Evolutionary conservation across 1,284 basidiomycete species (phyloP), one percentile per base, ranked within the genome.

Genomic region (Sanguinoderma infundibulare): DNA sequence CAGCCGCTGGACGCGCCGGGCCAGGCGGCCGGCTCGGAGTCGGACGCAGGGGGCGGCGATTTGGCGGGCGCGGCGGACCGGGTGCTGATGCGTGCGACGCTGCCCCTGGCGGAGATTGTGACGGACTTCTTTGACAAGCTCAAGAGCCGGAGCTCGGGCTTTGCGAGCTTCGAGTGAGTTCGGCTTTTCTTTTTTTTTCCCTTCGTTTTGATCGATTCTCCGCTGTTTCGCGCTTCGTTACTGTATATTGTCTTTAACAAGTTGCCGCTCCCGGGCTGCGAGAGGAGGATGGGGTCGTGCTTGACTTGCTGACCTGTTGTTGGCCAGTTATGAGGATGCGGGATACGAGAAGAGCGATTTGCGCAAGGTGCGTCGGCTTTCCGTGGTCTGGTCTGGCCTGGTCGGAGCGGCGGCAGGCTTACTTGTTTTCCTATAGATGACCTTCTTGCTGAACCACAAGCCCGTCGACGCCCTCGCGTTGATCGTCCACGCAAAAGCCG

Each of bases 41-140:
- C 34, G 38, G 53, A 49, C 50, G 46, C n/a, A 28, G 24, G 34
- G 15, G 53, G 26, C 8, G 40, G 38, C 28, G 46, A 49, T 26
- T 12, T 35, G 7, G 35, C 24, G 12, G 24, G 10, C 20, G 22
- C 40, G 44, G 28, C 58, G 36, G 53, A 59, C 56, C 85, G 94
- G 26, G 86, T 92, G 34, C 90, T 96, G 53, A 75, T 98, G 67
- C 90, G 86, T 20, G 96, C 94, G 69, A 83, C 81, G 6, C 74
- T 98, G n/a, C 96, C 96, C 9, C 79, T 98, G 63, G 88, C 87
- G 69, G 95, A 96, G 75, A 93, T 98, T 59, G 94, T 98, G 6
- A 94, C 92, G 2, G 89, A 94, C 75, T 98, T 98, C 75, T 98
- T 96, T 73, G 93, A 96, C 69, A 88, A 91, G 69, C 82, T 98